Base-by-base conservation (phyloP, 2,329 filamentous ascomycete species). In the Cladosporium cucumerinum region DNA sequence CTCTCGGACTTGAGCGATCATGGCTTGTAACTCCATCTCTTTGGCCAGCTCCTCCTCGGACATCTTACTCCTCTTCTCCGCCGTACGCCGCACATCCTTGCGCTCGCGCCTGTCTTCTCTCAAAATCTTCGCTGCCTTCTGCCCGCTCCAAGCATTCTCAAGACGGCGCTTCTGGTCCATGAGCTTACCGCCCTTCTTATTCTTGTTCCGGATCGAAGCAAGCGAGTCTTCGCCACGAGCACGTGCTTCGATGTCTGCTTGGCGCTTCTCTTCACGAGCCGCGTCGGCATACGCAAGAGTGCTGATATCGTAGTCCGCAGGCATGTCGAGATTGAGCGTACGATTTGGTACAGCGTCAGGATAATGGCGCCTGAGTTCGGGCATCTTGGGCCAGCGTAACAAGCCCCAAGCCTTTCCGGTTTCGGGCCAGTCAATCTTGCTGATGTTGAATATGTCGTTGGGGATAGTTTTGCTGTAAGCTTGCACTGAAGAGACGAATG, bases 381-480 rank as follows among this genome's bases (percentile, higher is more conserved):
- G 94, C 95, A 99, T 99, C 74, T 90, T 92, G 4, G 95, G 95
- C 68, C 98, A 83, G 59, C 88, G 88, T 2, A 97, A 82, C 0
- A 99, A 82, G 1, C 92, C 95, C 92, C 94, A 99, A 0, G 89
- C 90, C 62, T 87, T 83, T 0, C 88, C 94, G 0, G 95, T 82
- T 61, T 93, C 89, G 5, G 84, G 80, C 95, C 95, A 99, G 76
- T 97, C 89, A 18, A 97, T 82, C 72, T 96, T 92, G 3, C 83
- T 77, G 2, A 92, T 82, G 12, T 90, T 87, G 81, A 99, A 99
- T 70, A 99, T 98, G 72, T 92, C 96, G 66, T 87, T 89, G 0
- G 94, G 93, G 69, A 93, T 88, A 73, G 98, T 95, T 72, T 95
- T 96, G 74, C 87, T 90, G 79, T 98, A 98, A 70, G 91, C 90